Base-by-base conservation (phyloP, 345 rosid genomes). In the Bretschneidera sinensis region DNA sequence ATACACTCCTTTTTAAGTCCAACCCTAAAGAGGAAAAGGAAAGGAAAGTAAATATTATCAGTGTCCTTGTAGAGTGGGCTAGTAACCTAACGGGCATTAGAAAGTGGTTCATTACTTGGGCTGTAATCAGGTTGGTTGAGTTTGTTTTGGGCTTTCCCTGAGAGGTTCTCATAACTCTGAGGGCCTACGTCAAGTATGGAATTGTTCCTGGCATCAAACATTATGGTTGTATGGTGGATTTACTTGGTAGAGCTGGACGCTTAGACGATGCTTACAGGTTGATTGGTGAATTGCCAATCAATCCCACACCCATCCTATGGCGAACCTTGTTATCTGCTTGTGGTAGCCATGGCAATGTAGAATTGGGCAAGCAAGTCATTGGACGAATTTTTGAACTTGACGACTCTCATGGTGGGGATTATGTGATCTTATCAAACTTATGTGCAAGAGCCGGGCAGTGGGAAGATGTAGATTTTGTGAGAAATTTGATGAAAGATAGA, bases 221-320 rank as follows among this genome's bases (percentile, higher is more conserved):
- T 82, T 86, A 82, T 47, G 98, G 95, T 48, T 89, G 95, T 64
- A 85, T 92, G 91, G 95, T 86, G 9, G 96, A 89, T 77, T 74
- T 92, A 72, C 82, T 88, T 47, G 86, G 92, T 50, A 80, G 96
- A 75, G 92, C 87, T 54, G 98, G 98, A 64, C 63, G 15, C 47
- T 67, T 92, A 62, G 67, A 85, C 34, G 77, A 70, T 74, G 95
- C 96, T 21, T 83, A 68, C 71, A 54, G 68, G 28, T 86, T 89
- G 75, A 80, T 92, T 43, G 71, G 79, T 31, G 67, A 67, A 25
- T 80, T 89, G 64, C 86, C 92, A 0, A 61, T 81, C 35, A 72
- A 61, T 48, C 85, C 91, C 5, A 83, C 87, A 6, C 85, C 89
- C 5, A 64, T 88, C 59, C 67, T 89, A 17, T 92, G 98, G 96